Evolutionary conservation across 1,284 basidiomycete genomes (phyloP), one percentile per base, ranked within the genome.

Genomic region (Polyporus tsugae): DNA sequence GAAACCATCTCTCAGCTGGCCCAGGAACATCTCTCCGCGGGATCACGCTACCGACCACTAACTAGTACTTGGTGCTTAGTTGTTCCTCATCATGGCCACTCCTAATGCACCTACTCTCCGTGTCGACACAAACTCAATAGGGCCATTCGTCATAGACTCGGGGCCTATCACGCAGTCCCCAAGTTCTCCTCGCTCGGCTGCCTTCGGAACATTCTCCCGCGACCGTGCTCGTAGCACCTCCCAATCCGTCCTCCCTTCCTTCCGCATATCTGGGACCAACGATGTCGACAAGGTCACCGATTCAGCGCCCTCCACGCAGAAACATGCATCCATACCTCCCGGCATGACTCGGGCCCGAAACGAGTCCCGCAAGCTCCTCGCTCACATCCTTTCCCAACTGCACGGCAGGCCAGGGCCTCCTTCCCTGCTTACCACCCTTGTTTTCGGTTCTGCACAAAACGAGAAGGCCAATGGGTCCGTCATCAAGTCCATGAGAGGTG

Each of bases 331-430:
- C n/a, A 69, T 67, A 4, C 65, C 74, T 15, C 74, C 82, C 39
- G 79, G 80, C 11, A 78, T 76, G 36, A 78, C 77, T 63, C 80
- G 82, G 71, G 84, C 85, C 35, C 81, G 80, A 35, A 84, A 84
- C 65, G 90, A 90, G 77, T 86, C 86, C 9, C 83, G 86, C 52
- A 91, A 91, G 75, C 80, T 90, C 38, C 80, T 91, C 10, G 82
- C 84, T 0, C 87, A 89, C 76, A 81, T 90, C 39, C 79, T 92
- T 19, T 80, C 79, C 9, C 88, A 91, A 72, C 82, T 93, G 38
- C 84, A 85, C 58, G 80, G 79, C 65, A 83, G 91, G 69, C 79
- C 79, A 2, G 82, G 83, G 68, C 87, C 91, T 55, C 85, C 87
- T 4, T 76, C 86, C 0, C 78, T 86, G 41, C 83, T 85, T 64